Percentiles rank a stretch among this genome's conserved stretches.
Evolutionary conservation across 1,139 yeast species (phyloP).

Genomic region (Blastobotrys illinoisensis): DNA sequence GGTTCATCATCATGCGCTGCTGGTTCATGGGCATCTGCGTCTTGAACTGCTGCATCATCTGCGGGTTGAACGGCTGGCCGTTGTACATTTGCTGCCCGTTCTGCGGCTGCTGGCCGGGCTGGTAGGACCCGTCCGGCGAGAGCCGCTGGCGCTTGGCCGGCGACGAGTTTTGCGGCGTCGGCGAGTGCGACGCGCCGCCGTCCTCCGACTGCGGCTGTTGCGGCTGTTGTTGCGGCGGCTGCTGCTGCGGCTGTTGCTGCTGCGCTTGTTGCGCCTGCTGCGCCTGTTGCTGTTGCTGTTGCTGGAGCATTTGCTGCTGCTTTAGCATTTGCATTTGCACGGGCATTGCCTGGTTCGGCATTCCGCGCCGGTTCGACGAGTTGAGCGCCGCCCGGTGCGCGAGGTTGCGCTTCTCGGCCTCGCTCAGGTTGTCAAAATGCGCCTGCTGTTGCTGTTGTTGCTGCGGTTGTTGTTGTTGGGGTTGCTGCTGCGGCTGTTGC

Average conservation of each 20-base stretch:
- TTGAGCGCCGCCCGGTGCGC: slow-evolving; percentile 26
- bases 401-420: slow-evolving; percentile 27
- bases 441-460: slow-evolving; percentile 8
- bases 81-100: slow-evolving; percentile 22
- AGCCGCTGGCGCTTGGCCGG: slow-evolving; percentile 36
- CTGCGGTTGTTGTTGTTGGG: slow-evolving; percentile 20
- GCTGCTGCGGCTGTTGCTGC: slow-evolving; percentile 28
- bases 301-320: slow-evolving; percentile 16
- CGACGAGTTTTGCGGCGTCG: slow-evolving; percentile 27
- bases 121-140: slow-evolving; percentile 34
- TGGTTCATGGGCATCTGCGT: slow-evolving; percentile 11
- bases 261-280: slow-evolving; percentile 23
- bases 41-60: slow-evolving; percentile 26
- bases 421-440: slow-evolving; percentile 23
- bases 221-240: slow-evolving; percentile 24
- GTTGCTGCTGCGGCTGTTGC: neutral
- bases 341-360: slow-evolving; percentile 3
- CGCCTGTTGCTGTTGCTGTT: slow-evolving; percentile 24
- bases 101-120: slow-evolving; percentile 21
- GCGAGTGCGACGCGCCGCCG: slow-evolving; percentile 23
- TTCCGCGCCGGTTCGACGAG: slow-evolving; percentile 14
- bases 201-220: slow-evolving; percentile 24
- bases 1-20: slow-evolving; percentile 8
- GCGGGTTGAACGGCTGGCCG: slow-evolving; percentile 21
- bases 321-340: slow-evolving; percentile 28